Evolutionary conservation across 768 basidiomycete genomes (phyloP).

Genomic region (Chiua virens): DNA sequence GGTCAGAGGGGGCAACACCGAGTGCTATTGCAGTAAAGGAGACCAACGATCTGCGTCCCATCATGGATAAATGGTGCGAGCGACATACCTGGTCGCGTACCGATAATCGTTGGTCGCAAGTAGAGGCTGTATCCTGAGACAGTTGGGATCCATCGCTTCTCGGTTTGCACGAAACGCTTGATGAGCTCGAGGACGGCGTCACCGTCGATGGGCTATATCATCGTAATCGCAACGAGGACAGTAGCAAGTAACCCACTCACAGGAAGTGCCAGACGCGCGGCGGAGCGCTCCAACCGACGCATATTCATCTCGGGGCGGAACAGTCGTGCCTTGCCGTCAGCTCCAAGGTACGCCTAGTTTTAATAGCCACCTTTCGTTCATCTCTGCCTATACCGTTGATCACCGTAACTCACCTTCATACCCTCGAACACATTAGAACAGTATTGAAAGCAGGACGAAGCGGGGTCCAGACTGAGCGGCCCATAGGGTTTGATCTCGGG

Average conservation of each 20-base stretch:
- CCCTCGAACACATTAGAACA: slow-evolving; percentile 62
- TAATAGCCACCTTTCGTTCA: background rate
- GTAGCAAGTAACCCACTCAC: slow-evolving; percentile 34
- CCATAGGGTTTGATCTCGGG: slow-evolving; percentile 75
- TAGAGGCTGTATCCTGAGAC: slow-evolving; percentile 78
- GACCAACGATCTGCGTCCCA: background rate
- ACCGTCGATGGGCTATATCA: slow-evolving; percentile 42
- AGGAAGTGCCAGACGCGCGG: slow-evolving; percentile 71
- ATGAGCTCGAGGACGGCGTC: slow-evolving; percentile 50
- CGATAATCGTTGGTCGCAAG: slow-evolving; percentile 77
- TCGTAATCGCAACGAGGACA: too few relatives aligned
- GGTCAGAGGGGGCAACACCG: slow-evolving; percentile 72
- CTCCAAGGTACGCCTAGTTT: slow-evolving; percentile 62
- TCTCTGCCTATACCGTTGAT: background rate
- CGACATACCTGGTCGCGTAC: slow-evolving; percentile 39
- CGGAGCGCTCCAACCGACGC: slow-evolving; percentile 71
- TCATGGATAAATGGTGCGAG: background rate
- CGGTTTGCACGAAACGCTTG: slow-evolving; percentile 67
- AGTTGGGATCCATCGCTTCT: slow-evolving; percentile 84
- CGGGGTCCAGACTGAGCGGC: slow-evolving; percentile 58
- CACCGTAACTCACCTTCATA: slow-evolving; percentile 51
- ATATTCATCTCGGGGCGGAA: slow-evolving; percentile 88
- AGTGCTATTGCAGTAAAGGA: slow-evolving; percentile 37
- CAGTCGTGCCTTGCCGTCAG: slow-evolving; percentile 70
- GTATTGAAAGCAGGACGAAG: slow-evolving; percentile 59